Base-by-base conservation (phyloP, 2,329 filamentous ascomycete genomes). In the Claviceps cyperi region DNA sequence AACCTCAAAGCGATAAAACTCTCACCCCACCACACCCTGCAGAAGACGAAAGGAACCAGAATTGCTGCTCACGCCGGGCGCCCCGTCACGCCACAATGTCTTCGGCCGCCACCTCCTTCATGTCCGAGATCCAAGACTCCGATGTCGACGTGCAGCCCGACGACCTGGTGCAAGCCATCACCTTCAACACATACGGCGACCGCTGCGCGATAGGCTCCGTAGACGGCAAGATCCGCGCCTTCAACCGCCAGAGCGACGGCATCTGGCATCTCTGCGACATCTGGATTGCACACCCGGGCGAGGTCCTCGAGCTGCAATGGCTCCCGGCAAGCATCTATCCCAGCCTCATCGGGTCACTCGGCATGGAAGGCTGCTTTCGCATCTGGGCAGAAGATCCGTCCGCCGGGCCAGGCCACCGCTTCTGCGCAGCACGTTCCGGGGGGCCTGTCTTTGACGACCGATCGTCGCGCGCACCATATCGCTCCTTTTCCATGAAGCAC, bases 261-360 rank as follows among this genome's bases (percentile, higher is more conserved):
- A 72, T 78, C 51, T 95, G 89, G 87, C 76, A 79, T 48, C 70
- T 92, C 38, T 85, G 82, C 62, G 91, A 97, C 68, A 88, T 80
- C 51, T 96, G 90, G 88, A 81, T 78, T 46, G 91, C 88, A 17
- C 91, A 97, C 64, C 85, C 88, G 62, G 87, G 87, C 47, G 89
- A 96, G 67, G 84, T 97, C 54, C 74, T 89, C 53, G 88, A 95
- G 86, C 81, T 94, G 50, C 87, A 92, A 74, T 97, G 91, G 90
- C 86, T 94, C 51, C 87, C 89, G 1, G 86, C 89, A 0, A 91
- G 86, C 55, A 82, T 92, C 52, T 92, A 92, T 57, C 88, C 80
- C 38, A 81, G 92, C 62, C 79, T 94, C 59, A 73, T 97, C 57
- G 90, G 84, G 51, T 94, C 86, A 49, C 84, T 96, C 52, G 88